phyloP scores from a whole-genome alignment of 2,329 filamentous ascomycete species.

The Penicillium polonicum region DNA sequence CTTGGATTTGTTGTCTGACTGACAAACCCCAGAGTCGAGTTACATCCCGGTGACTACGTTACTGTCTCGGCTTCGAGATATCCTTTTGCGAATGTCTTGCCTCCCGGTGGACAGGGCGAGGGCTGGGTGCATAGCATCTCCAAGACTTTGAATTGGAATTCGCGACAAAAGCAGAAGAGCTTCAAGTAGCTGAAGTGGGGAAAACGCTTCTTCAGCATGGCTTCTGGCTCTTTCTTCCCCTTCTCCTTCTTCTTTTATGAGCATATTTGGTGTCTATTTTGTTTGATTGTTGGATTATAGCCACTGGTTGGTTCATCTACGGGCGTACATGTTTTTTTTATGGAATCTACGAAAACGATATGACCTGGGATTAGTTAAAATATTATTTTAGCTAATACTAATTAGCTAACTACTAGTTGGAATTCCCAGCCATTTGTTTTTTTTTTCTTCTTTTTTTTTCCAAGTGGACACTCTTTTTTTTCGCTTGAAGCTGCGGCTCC shows the following conservation, averaged over 20 bases:
- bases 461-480: conserved; percentile 14
- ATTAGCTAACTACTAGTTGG: background rate
- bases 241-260: background rate
- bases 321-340: conserved; percentile 3
- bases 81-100: conserved; percentile 52
- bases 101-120: conserved; percentile 44
- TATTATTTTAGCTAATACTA: background rate
- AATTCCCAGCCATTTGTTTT: background rate
- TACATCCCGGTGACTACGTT: conserved; percentile 52
- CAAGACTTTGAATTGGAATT: conserved; percentile 53
- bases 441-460: background rate
- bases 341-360: background rate
- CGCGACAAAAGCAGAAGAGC: conserved; percentile 47
- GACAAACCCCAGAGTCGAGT: conserved; percentile 40
- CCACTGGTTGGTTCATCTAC: conserved; percentile 11
- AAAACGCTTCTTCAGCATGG: background rate
- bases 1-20: conserved; percentile 13
- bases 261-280: background rate
- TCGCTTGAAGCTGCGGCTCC: conserved; percentile 36
- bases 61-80: conserved; percentile 54
- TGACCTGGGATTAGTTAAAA: background rate
- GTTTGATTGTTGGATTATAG: background rate
- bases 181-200: conserved; percentile 24
- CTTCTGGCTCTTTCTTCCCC: background rate
- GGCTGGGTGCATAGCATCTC: conserved; percentile 54